Evolutionary conservation across 495 filamentous ascomycete genomes (phyloP), one percentile per base, ranked within the genome.

Genomic region (Glarea lozoyensis): DNA sequence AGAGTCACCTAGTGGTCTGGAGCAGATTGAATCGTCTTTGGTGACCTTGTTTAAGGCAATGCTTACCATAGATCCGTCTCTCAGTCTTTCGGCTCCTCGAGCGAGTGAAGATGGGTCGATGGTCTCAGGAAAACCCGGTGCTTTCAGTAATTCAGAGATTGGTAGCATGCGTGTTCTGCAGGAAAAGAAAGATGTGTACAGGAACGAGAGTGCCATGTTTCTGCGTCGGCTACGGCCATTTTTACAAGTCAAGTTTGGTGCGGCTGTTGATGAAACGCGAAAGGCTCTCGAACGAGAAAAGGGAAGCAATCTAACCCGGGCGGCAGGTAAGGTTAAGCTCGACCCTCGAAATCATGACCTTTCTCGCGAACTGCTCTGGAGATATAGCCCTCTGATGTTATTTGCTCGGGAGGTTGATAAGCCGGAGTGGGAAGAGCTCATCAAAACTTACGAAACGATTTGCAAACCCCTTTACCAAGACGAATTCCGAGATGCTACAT

Each of bases 31-130:
- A 59, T 43, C 61, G 10, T 73, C 84, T 0, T 67, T 96, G 11
- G 73, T 87, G n/a, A 81, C 78, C 10, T 64, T 97, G 10, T 96
- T 88, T 59, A 90, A 86, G 54, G 90, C 90, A n/a, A 88, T 97
- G 82, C 65, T 82, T 45, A 95, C 85, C 45, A 95, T 96, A 41
- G 89, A 96, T 58, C 86, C 88, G 0, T 68, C 72, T 29, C 56
- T 58, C 11, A 56, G 57, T 46, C 23, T 58, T 13, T 55, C 52
- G 12, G 46, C 36, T 9, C 31, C 44, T 18, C 24, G 46, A 37
- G 10, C 46, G 11, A 50, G 47, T 31, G 50, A 51, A 42, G 54
- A 57, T 34, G 57, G 65, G 23, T 76, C 71, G 49, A 66, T 72
- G 16, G 72, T 77, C 37, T 67, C 65, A 27, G 49, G 62, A 1